Conservation (phyloP, 805 yeast species). For the Barnettozyma californica region DNA sequence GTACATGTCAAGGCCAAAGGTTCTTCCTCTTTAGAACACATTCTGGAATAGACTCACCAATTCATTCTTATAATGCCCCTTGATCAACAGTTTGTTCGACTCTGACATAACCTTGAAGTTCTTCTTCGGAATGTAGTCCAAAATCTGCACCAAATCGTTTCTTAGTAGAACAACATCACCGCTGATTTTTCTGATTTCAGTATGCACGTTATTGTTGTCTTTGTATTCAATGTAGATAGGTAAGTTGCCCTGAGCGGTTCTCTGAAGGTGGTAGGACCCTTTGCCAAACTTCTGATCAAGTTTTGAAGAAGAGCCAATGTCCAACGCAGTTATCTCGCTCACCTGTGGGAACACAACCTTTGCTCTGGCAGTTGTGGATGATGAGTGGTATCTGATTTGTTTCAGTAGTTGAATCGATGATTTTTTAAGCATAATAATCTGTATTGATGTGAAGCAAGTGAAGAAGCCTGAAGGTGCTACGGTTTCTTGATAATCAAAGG, state of each 20-base stretch:
- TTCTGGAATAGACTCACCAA: constrained; percentile 14
- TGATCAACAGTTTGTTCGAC: constrained; percentile 40
- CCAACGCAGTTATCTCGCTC: constrained; percentile 26
- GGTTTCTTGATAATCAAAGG: neutral
- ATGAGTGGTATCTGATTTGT: constrained; percentile 12
- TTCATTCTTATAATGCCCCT: constrained; percentile 21
- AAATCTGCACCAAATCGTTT: constrained; percentile 50
- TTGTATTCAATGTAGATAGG: constrained; percentile 77
- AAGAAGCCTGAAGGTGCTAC: neutral
- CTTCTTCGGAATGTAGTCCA: constrained; percentile 43
- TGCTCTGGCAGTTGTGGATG: constrained; percentile 5
- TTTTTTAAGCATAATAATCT: constrained; percentile 7
- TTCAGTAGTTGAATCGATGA: neutral
- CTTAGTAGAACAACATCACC: constrained; percentile 67
- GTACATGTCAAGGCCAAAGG: neutral
- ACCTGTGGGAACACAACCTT: constrained; percentile 24
- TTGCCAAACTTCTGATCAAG: constrained; percentile 21
- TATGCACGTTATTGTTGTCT: constrained; percentile 54
- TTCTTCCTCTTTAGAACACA: constrained; percentile 10
- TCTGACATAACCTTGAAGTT: constrained; percentile 44
- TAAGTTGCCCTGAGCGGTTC: constrained; percentile 60
- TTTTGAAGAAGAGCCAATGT: constrained; percentile 22
- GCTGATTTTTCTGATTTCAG: constrained; percentile 65
- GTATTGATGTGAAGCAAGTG: neutral
- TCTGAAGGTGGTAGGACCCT: constrained; percentile 31